phyloP scores from a whole-genome alignment of 148 eudicot genomes.

The Cornus kousa region DNA sequence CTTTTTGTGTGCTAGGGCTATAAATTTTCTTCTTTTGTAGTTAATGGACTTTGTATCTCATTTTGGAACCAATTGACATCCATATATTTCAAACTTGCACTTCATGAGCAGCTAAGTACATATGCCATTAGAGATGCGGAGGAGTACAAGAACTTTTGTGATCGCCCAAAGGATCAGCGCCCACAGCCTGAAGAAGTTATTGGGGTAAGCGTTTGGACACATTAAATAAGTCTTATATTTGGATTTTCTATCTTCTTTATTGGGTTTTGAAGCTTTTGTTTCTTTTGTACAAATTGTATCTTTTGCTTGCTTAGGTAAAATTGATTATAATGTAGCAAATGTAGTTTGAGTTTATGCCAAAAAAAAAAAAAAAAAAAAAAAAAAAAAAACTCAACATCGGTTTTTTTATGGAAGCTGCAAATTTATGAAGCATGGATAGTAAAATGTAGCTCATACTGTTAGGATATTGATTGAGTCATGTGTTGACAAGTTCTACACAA shows the following conservation, averaged over 20 bases:
- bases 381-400: too few species aligned
- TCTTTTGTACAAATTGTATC: neutral
- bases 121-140: constrained; percentile 94
- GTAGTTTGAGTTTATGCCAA: neutral
- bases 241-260: neutral
- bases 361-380: too few species aligned
- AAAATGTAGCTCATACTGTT: too few species aligned
- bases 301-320: neutral
- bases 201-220: constrained; percentile 53
- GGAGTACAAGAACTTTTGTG: constrained; percentile 96
- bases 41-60: neutral
- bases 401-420: too few species aligned
- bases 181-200: constrained; percentile 98
- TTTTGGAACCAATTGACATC: neutral
- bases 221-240: neutral
- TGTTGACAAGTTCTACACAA: too few species aligned
- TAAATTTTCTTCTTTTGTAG: neutral
- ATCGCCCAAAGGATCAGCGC: constrained; percentile 89
- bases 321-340: neutral
- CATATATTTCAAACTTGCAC: constrained; percentile 1
- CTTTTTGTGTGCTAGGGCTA: neutral
- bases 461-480: too few species aligned
- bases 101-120: constrained; percentile 63
- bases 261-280: neutral
- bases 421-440: too few species aligned